A percentile compares a stretch with the other conserved stretches of the same genome.
phyloP scores from a whole-genome alignment of 768 basidiomycete species.

The Lactifluus rugatus region DNA sequence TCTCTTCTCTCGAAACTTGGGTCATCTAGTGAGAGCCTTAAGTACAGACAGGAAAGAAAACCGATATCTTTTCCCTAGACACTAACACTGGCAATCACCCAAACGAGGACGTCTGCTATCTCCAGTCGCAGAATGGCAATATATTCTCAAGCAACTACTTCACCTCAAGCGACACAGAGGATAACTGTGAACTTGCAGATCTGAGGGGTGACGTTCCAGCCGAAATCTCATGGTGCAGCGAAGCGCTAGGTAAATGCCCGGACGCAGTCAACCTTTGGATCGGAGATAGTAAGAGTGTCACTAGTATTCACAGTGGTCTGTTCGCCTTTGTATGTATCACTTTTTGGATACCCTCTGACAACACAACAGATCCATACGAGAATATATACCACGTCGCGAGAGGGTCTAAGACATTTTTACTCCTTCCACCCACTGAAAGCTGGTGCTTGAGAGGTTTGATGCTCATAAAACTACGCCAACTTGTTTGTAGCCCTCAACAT shows the following conservation, averaged over 20 bases:
- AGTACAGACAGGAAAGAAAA: not conserved
- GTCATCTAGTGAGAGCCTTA: not conserved
- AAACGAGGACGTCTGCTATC: slow-evolving; percentile 44
- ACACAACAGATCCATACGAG: slow-evolving; percentile 69
- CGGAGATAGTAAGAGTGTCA: slow-evolving; percentile 64
- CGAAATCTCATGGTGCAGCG: slow-evolving; percentile 65
- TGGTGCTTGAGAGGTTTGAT: slow-evolving; percentile 66
- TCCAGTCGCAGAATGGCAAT: slow-evolving; percentile 93
- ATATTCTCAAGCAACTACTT: slow-evolving; percentile 45
- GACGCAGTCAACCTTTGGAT: slow-evolving; percentile 96
- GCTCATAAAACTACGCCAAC: slow-evolving; percentile 1
- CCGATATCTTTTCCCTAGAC: slow-evolving; percentile 2
- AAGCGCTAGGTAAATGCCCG: slow-evolving; percentile 63
- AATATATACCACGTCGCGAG: slow-evolving; percentile 86
- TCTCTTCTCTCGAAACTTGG: slow-evolving; percentile 39
- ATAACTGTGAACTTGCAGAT: slow-evolving; percentile 49
- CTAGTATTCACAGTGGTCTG: slow-evolving; percentile 80
- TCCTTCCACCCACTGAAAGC: slow-evolving; percentile 84
- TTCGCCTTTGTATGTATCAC: not conserved
- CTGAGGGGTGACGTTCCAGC: slow-evolving; percentile 57
- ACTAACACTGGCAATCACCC: slow-evolving; percentile 16
- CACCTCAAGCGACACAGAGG: slow-evolving; percentile 24
- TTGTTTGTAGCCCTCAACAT: not conserved
- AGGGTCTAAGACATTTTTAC: slow-evolving; percentile 76
- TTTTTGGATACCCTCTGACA: not conserved